Percentiles rank a stretch among this genome's conserved stretches.
phyloP scores from a whole-genome alignment of 805 yeast genomes.

The Isabelozyma pseudorhagii region DNA sequence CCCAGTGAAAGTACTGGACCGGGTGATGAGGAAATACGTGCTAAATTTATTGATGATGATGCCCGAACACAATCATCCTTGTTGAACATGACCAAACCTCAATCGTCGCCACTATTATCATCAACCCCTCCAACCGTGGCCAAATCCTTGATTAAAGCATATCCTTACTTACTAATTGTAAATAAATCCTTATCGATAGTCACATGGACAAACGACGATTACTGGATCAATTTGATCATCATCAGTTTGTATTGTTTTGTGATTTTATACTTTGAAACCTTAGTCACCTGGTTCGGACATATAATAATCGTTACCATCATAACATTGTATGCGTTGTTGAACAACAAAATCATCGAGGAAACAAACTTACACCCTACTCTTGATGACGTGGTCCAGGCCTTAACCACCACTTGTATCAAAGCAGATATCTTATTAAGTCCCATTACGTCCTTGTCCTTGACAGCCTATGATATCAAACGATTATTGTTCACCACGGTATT shows the following conservation, averaged over 20 bases:
- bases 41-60: slow-evolving; percentile 17
- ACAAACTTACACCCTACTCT: slow-evolving; percentile 72
- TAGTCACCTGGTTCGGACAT: slow-evolving; percentile 83
- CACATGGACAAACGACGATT: slow-evolving; percentile 90
- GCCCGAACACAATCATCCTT: background rate
- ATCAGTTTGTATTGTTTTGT: slow-evolving; percentile 52
- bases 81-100: slow-evolving; percentile 24
- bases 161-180: slow-evolving; percentile 77
- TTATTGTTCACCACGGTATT: slow-evolving; percentile 80
- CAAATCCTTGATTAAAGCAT: slow-evolving; percentile 74
- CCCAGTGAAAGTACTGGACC: background rate
- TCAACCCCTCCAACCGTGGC: slow-evolving; percentile 92
- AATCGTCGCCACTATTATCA: slow-evolving; percentile 77
- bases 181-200: slow-evolving; percentile 67
- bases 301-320: slow-evolving; percentile 60
- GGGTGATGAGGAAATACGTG: slow-evolving; percentile 20
- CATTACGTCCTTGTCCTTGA: slow-evolving; percentile 67
- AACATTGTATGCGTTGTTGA: slow-evolving; percentile 57
- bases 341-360: slow-evolving; percentile 53
- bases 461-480: slow-evolving; percentile 75
- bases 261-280: slow-evolving; percentile 74
- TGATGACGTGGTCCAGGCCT: slow-evolving; percentile 77
- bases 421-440: slow-evolving; percentile 79
- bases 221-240: slow-evolving; percentile 67
- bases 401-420: slow-evolving; percentile 71